Base-by-base conservation (phyloP, 768 basidiomycete genomes). In the Amanita phalloides region DNA sequence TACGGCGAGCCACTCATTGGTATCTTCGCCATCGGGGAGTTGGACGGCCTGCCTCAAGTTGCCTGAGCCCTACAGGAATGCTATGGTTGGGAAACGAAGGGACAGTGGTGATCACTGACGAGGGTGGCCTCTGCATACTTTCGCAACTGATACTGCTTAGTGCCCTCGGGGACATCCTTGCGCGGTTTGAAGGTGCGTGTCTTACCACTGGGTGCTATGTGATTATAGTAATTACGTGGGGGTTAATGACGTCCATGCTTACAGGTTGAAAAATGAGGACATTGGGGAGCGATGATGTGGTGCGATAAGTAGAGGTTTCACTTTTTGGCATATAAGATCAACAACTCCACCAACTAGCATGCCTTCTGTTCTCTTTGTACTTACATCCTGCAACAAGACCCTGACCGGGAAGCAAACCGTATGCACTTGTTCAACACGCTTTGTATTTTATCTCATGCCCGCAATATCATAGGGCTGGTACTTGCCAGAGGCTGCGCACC, bases 1-100 rank as follows among this genome's bases (percentile, higher is more conserved):
- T 6, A 99, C 95, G 10, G 96, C 96, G n/a, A 99, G 82, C 96
- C 96, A 99, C 68, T 99, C 96, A 58, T 94, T 95, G 60, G 82
- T 67, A 65, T 99, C 96, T 67, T 99, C 96, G 36, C 96, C 96
- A 58, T 97, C 96, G 0, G 96, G 96, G 17, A 98, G 75, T 56
- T 86, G 82, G 20, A 99, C 96, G 0, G 96, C 94, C 43, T 88
- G 72, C 53, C 94, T 75, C 55, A 99, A 71, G 70, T 98, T 98
- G 6, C 96, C 96, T 7, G 94, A 97, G 43, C 95, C 93, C 93
- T 95, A 57, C 44, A 44, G 11, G 20, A 10, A 20, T 13, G 43
- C 25, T 25, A 33, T 26, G 0, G 7, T 45, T 13, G 38, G 11
- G 6, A 36, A 11, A 23, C n/a, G 30, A 10, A 35, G 20, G 32